phyloP scores from a whole-genome alignment of 164 flowering plant species.

The Aristolochia fimbriata region DNA sequence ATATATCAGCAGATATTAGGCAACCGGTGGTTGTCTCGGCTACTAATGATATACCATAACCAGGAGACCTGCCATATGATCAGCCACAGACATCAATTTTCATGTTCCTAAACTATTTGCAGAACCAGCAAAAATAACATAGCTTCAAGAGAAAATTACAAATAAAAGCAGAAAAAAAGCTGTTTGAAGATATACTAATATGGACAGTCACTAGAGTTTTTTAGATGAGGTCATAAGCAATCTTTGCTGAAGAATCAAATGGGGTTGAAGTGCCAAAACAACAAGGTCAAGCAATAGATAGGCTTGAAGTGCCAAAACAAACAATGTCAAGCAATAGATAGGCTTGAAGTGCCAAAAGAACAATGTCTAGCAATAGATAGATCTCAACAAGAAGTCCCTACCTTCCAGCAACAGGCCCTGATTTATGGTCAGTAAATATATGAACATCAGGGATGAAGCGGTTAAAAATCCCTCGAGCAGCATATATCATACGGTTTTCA shows the following conservation, averaged over 20 bases:
- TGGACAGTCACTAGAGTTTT: too few relatives aligned
- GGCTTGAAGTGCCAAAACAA: too few relatives aligned
- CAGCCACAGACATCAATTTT: background rate
- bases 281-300: background rate
- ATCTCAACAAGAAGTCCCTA: slow-evolving; percentile 12
- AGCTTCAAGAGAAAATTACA: too few relatives aligned
- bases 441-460: slow-evolving; percentile 81
- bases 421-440: slow-evolving; percentile 62
- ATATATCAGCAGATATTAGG: slow-evolving; percentile 67
- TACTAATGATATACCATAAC: slow-evolving; percentile 83
- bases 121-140: too few relatives aligned
- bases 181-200: too few relatives aligned
- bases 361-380: background rate
- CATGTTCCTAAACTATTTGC: too few relatives aligned
- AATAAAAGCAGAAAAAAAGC: too few relatives aligned
- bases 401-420: slow-evolving; percentile 75
- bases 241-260: background rate
- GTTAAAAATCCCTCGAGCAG: slow-evolving; percentile 84
- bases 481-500: slow-evolving; percentile 61
- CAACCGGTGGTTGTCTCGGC: slow-evolving; percentile 89
- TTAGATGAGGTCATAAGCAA: too few relatives aligned
- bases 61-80: slow-evolving; percentile 62
- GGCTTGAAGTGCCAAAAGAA: background rate
- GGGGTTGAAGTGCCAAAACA: background rate
- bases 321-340: background rate